Evolutionary conservation across 2,329 filamentous ascomycete genomes (phyloP).

Genomic region (Zasmidium citrigriseum): DNA sequence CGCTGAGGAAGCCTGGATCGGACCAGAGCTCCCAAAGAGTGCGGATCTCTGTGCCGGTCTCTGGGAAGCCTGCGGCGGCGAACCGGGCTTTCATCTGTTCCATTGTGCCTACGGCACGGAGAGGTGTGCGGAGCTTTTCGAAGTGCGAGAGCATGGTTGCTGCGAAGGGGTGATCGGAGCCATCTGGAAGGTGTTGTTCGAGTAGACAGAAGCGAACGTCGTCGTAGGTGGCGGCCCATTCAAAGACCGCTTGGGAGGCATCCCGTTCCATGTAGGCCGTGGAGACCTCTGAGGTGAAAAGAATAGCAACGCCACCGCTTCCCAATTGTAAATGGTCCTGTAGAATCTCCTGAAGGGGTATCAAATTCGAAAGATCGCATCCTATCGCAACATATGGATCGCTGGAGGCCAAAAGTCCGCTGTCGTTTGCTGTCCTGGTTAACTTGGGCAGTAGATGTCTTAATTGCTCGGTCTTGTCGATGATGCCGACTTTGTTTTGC

Average conservation of each 20-base stretch:
- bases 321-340: conserved; percentile 59
- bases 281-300: conserved; percentile 88
- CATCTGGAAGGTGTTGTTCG: conserved; percentile 82
- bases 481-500: conserved; percentile 68
- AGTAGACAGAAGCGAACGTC: conserved; percentile 80
- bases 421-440: conserved; percentile 37
- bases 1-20: conserved; percentile 64
- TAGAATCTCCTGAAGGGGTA: conserved; percentile 61
- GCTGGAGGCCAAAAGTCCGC: conserved; percentile 62
- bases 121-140: conserved; percentile 73
- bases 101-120: conserved; percentile 69
- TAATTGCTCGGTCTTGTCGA: conserved; percentile 65
- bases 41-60: conserved; percentile 54
- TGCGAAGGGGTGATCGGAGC: conserved; percentile 78
- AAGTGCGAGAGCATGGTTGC: conserved; percentile 84
- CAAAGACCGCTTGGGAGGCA: conserved; percentile 71
- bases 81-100: conserved; percentile 71
- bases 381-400: conserved; percentile 75
- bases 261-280: conserved; percentile 83
- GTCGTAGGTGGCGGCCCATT: conserved; percentile 72
- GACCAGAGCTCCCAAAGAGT: conserved; percentile 85
- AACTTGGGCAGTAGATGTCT: conserved; percentile 48
- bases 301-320: conserved; percentile 57
- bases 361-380: conserved; percentile 74
- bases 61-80: conserved; percentile 64